Conservation (phyloP, 768 basidiomycete genomes). For the Lactarius tabidus region DNA sequence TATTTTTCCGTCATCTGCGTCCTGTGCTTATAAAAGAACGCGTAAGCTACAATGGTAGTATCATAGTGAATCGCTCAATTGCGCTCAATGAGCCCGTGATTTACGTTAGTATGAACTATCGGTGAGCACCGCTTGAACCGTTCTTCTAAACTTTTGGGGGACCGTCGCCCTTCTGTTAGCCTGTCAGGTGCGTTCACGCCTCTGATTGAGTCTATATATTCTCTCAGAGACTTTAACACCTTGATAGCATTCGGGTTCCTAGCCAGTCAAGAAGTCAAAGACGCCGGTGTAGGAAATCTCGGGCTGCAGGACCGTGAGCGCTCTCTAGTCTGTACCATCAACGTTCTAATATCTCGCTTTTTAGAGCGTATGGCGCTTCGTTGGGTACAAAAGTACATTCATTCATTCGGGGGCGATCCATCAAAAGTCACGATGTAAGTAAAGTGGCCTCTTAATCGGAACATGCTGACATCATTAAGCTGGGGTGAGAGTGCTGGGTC, state of each 20-base stretch:
- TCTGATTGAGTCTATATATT: no score
- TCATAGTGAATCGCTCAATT: constrained; percentile 28
- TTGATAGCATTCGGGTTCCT: constrained; percentile 46
- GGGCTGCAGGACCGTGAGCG: constrained; percentile 59
- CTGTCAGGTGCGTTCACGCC: constrained; percentile 10
- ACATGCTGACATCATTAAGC: constrained; percentile 26
- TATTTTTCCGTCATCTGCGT: not conserved
- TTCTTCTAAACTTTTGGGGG: no score
- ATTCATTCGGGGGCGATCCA: constrained; percentile 59
- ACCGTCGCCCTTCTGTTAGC: not conserved
- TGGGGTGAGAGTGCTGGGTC: constrained; percentile 54
- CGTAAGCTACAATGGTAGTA: constrained; percentile 2
- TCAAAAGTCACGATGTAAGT: constrained; percentile 53
- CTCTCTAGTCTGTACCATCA: not conserved
- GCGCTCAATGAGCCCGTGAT: constrained; percentile 27
- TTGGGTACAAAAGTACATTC: constrained; percentile 37
- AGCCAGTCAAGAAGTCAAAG: constrained; percentile 46
- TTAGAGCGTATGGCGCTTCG: constrained; percentile 39
- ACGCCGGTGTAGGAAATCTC: constrained; percentile 53
- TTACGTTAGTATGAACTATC: constrained; percentile 31
- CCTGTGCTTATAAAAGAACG: not conserved
- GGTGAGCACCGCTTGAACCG: constrained; percentile 10
- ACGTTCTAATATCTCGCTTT: not conserved
- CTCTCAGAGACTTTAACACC: no score
- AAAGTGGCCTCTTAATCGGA: constrained; percentile 6